A percentile compares a stretch with the other conserved stretches of the same genome.
Evolutionary conservation across 2,329 filamentous ascomycete genomes (phyloP).

Genomic region (Trichophyton benhamiae): DNA sequence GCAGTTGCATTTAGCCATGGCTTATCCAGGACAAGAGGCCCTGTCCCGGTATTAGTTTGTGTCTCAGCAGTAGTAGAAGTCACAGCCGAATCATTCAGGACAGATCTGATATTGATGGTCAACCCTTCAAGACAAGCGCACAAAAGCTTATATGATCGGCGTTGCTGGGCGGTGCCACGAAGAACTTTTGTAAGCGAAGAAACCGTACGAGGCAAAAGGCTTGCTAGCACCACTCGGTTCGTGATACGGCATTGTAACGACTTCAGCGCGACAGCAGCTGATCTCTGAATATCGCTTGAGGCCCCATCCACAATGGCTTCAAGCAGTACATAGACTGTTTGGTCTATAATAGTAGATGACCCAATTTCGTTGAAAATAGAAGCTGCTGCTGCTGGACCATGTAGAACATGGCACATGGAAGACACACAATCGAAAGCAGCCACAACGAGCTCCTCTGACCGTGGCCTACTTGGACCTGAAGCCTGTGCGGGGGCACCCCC

Average conservation of each 20-base stretch:
- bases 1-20: conserved; percentile 72
- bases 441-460: conserved; percentile 60
- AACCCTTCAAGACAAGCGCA: conserved; percentile 49
- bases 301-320: conserved; percentile 55
- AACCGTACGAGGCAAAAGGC: conserved; percentile 76
- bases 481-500: conserved; percentile 54
- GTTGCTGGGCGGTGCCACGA: conserved; percentile 52
- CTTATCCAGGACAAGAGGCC: conserved; percentile 32
- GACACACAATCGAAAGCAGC: conserved; percentile 59
- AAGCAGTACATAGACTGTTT: conserved; percentile 67
- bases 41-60: conserved; percentile 21
- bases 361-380: conserved; percentile 40
- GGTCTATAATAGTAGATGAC: conserved; percentile 66
- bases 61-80: conserved; percentile 10
- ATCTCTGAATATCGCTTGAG: conserved; percentile 56
- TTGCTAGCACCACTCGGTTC: conserved; percentile 64
- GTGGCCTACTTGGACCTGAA: conserved; percentile 2
- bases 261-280: conserved; percentile 54
- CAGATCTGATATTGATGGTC: conserved; percentile 31
- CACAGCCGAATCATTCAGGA: conserved; percentile 37
- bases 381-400: conserved; percentile 34
- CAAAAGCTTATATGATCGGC: conserved; percentile 52
- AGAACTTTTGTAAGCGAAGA: conserved; percentile 68
- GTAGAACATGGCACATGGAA: conserved; percentile 39
- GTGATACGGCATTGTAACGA: conserved; percentile 52